Conservation (phyloP, 1,139 yeast genomes). For the Candida albicans region DNA sequence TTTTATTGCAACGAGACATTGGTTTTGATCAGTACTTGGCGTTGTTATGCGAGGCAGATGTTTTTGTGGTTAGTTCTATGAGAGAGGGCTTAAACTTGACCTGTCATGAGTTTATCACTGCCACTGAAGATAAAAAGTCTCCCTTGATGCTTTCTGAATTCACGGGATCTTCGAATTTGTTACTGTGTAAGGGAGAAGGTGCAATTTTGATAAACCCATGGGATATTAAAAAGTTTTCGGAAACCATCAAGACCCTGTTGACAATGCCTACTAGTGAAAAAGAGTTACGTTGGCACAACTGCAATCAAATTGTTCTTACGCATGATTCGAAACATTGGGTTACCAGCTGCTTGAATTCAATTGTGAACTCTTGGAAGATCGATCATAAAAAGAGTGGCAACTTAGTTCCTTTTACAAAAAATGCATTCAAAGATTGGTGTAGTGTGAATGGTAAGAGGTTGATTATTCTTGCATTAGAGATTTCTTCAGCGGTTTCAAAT, state of each 20-base stretch:
- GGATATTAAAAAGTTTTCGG: constrained; percentile 70
- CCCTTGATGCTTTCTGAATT: constrained; percentile 89
- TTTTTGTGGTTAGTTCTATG: constrained; percentile 84
- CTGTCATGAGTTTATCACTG: constrained; percentile 88
- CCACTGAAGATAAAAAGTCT: constrained; percentile 69
- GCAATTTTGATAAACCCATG: constrained; percentile 88
- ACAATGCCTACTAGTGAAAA: constrained; percentile 64
- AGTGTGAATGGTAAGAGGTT: constrained; percentile 39
- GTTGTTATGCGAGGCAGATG: constrained; percentile 78
- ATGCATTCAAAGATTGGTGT: constrained; percentile 40
- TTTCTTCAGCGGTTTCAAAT: constrained; percentile 31
- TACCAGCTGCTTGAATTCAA: constrained; percentile 51
- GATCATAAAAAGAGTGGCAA: constrained; percentile 37
- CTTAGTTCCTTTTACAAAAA: constrained; percentile 27
- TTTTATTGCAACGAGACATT: constrained; percentile 82
- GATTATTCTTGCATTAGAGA: constrained; percentile 56
- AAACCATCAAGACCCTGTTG: constrained; percentile 59
- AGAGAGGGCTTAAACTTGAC: constrained; percentile 97
- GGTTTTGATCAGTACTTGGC: constrained; percentile 90
- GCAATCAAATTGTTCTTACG: constrained; percentile 57
- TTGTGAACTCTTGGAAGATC: constrained; percentile 63
- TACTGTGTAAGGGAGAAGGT: constrained; percentile 53
- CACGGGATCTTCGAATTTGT: constrained; percentile 86
- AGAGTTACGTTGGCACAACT: constrained; percentile 57
- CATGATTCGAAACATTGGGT: constrained; percentile 84